Evolutionary conservation across 2,329 filamentous ascomycete species (phyloP).

Genomic region (Fusarium miscanthi): DNA sequence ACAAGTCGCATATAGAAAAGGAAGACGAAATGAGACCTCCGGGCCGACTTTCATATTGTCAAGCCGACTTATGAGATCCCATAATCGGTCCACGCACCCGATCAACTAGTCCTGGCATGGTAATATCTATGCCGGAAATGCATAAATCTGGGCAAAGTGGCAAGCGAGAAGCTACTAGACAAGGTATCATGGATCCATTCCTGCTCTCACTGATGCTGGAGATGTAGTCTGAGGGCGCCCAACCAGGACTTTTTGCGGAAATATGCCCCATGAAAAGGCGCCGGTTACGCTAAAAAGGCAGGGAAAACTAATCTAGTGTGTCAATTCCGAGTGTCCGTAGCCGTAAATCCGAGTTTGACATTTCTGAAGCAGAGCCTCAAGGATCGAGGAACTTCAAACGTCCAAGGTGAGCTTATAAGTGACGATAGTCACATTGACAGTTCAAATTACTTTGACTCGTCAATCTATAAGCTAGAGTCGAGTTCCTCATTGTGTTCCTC

Average conservation of each 20-base stretch:
- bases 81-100: constrained; percentile 27
- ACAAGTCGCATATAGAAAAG: background rate
- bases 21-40: constrained; percentile 3
- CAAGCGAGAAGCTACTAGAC: constrained; percentile 28
- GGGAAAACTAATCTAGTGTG: constrained; percentile 4
- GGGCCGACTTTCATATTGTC: constrained; percentile 12
- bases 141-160: constrained; percentile 31
- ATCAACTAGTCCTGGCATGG: constrained; percentile 30
- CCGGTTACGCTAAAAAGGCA: background rate
- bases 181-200: constrained; percentile 26
- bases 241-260: constrained; percentile 18
- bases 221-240: constrained; percentile 6
- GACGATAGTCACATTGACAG: background rate
- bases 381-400: background rate
- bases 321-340: background rate
- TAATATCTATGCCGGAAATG: constrained; percentile 34
- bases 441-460: fast-evolving
- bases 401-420: background rate
- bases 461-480: fast-evolving
- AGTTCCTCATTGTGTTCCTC: background rate
- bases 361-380: background rate
- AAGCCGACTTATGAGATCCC: constrained; percentile 28
- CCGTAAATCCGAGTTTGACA: background rate
- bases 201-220: constrained; percentile 10
- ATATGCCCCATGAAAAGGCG: background rate